Evolutionary conservation across 306 rosid species (phyloP).

Genomic region (Trichosanthes truncata): DNA sequence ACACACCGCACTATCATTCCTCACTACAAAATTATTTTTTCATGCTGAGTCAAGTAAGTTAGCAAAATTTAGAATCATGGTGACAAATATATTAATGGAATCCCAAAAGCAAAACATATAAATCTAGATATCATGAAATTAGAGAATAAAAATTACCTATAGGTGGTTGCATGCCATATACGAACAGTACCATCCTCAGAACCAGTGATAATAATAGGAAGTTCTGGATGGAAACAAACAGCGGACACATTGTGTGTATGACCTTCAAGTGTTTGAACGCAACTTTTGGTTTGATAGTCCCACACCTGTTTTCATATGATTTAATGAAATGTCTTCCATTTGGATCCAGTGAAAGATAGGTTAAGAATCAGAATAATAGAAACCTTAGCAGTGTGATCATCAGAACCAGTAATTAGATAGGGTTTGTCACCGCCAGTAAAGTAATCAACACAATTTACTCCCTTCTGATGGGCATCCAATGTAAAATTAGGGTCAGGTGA

Average conservation of each 20-base stretch:
- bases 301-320: slow-evolving; percentile 63
- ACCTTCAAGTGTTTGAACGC: slow-evolving; percentile 99
- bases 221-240: slow-evolving; percentile 95
- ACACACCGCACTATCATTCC: neutral
- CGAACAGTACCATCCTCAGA: slow-evolving; percentile 98
- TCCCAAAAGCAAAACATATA: neutral
- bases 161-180: slow-evolving; percentile 94
- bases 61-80: neutral
- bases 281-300: slow-evolving; percentile 98
- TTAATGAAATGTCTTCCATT: neutral
- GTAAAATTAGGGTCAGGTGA: slow-evolving; percentile 98
- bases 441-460: slow-evolving; percentile 96
- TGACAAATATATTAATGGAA: neutral
- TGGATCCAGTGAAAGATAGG: neutral
- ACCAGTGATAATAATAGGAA: slow-evolving; percentile 93
- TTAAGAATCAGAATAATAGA: slow-evolving; percentile 10
- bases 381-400: slow-evolving; percentile 97
- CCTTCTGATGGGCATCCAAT: slow-evolving; percentile 87
- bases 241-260: slow-evolving; percentile 99
- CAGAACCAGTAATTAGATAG: slow-evolving; percentile 88
- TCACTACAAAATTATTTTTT: neutral
- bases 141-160: slow-evolving; percentile 37
- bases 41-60: neutral
- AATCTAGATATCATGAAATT: neutral
- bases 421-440: slow-evolving; percentile 99